Conservation (phyloP, 352 stramenopile species). For the Globisporangium abappressorium region DNA sequence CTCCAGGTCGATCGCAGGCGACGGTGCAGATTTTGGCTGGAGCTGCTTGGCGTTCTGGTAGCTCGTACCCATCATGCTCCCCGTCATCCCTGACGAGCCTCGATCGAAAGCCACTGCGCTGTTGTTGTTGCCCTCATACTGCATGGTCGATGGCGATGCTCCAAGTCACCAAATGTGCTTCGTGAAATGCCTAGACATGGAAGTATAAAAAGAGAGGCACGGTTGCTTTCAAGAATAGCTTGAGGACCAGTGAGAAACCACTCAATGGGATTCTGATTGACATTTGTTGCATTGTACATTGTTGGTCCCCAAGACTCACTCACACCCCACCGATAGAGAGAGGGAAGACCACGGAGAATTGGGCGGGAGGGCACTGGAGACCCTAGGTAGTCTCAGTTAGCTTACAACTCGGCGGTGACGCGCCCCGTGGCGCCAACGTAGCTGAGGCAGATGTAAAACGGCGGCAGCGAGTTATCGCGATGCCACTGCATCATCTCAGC, state of each 20-base stretch:
- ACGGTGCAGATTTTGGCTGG: not conserved
- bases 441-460: slow-evolving; percentile 77
- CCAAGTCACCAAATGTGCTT: not conserved
- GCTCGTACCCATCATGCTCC: not conserved
- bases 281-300: not conserved
- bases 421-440: slow-evolving; percentile 41
- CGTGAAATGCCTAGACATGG: not conserved
- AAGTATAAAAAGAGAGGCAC: not conserved
- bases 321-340: not conserved
- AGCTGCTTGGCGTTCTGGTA: not conserved
- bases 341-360: not conserved
- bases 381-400: not conserved
- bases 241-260: not conserved
- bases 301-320: not conserved
- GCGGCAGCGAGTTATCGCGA: slow-evolving; percentile 36
- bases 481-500: slow-evolving; percentile 44
- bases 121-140: slow-evolving; percentile 27
- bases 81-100: not conserved
- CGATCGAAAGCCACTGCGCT: not conserved
- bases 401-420: not conserved
- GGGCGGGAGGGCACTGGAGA: not conserved
- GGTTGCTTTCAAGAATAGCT: not conserved
- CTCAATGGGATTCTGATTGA: not conserved
- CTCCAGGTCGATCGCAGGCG: slow-evolving; percentile 79
- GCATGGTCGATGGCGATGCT: slow-evolving; percentile 20